Evolutionary conservation across 2,329 filamentous ascomycete species (phyloP).

Genomic region (Trichophyton benhamiae): DNA sequence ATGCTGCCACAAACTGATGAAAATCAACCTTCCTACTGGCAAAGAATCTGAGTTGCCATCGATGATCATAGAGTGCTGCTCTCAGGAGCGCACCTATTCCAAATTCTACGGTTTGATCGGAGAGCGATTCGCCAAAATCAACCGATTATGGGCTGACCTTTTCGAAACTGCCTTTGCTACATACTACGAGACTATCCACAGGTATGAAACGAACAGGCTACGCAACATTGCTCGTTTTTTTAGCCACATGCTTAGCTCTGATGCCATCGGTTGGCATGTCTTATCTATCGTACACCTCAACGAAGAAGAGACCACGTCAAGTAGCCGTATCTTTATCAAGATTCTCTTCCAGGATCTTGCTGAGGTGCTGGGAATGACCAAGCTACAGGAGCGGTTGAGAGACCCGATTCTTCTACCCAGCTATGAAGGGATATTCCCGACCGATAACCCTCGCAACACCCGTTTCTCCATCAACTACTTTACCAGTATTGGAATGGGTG

Average conservation of each 20-base stretch:
- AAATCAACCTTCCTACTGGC: constrained; percentile 74
- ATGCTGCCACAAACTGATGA: constrained; percentile 93
- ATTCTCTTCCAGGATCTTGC: constrained; percentile 88
- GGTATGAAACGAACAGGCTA: constrained; percentile 88
- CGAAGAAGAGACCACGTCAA: constrained; percentile 92
- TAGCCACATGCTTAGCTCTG: constrained; percentile 74
- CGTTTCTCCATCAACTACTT: constrained; percentile 99
- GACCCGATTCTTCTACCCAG: constrained; percentile 68
- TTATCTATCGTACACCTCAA: constrained; percentile 76
- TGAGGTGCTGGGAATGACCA: constrained; percentile 73
- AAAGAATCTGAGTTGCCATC: constrained; percentile 82
- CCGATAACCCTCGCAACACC: constrained; percentile 76
- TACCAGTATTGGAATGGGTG: constrained; percentile 92
- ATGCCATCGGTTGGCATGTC: constrained; percentile 87
- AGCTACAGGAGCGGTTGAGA: constrained; percentile 60
- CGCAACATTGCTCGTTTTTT: constrained; percentile 94
- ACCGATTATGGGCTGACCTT: constrained; percentile 83
- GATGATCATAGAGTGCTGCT: constrained; percentile 96
- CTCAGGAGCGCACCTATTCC: constrained; percentile 90
- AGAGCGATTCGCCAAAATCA: constrained; percentile 90
- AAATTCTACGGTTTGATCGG: constrained; percentile 95
- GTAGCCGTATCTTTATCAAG: constrained; percentile 96
- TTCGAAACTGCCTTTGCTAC: constrained; percentile 83
- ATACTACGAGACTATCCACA: constrained; percentile 95
- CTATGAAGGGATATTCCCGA: constrained; percentile 78